Conservation (phyloP, 2,329 filamentous ascomycete species). For the Phialocephala sp. region DNA sequence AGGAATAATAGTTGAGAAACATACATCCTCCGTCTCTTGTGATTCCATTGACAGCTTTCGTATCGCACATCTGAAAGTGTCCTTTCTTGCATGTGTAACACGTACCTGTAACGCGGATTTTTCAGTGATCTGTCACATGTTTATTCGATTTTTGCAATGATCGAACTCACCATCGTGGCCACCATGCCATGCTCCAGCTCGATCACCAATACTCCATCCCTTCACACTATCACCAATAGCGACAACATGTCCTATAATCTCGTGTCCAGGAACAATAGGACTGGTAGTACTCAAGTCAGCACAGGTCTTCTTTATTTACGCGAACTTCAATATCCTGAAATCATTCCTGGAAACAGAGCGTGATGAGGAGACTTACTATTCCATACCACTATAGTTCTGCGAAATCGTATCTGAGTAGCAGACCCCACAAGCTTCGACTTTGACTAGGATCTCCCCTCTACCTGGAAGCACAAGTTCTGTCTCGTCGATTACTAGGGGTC, state of each 20-base stretch:
- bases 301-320: not conserved
- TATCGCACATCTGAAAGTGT: slow-evolving; percentile 71
- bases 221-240: slow-evolving; percentile 62
- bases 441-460: slow-evolving; percentile 67
- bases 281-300: slow-evolving; percentile 54
- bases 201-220: slow-evolving; percentile 65
- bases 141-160: no score
- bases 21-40: slow-evolving; percentile 66
- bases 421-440: slow-evolving; percentile 73
- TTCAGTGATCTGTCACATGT: not conserved
- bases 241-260: slow-evolving; percentile 70
- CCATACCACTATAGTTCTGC: slow-evolving; percentile 44
- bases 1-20: not conserved
- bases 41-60: slow-evolving; percentile 67
- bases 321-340: not conserved
- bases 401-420: slow-evolving; percentile 64
- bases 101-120: slow-evolving; percentile 53
- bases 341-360: slow-evolving; percentile 42
- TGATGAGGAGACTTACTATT: not conserved
- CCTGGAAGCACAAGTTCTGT: slow-evolving; percentile 61
- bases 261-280: slow-evolving; percentile 69
- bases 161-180: slow-evolving; percentile 53
- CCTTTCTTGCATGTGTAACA: slow-evolving; percentile 63
- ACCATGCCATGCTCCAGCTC: slow-evolving; percentile 73
- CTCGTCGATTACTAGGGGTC: slow-evolving; percentile 62